A percentile compares a stretch with the other conserved stretches of the same genome.
These are phyloP conservation scores for Pseudocercospora musae DNA, from an alignment of 2,329 filamentous ascomycete species.

Conservation along the genomic window DNA sequence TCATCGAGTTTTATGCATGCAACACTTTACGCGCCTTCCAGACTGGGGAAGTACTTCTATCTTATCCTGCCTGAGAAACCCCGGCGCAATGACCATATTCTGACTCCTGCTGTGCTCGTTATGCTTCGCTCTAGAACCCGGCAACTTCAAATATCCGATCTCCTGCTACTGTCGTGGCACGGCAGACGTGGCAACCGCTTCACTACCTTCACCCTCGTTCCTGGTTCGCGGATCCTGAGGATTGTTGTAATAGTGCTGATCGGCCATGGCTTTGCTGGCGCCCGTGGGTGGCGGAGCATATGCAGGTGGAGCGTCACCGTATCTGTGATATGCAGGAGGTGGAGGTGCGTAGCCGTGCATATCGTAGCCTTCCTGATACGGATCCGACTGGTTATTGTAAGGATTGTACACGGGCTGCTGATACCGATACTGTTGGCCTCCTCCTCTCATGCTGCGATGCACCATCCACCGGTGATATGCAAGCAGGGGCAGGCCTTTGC, in stretches of 20 bases:
- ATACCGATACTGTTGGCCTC: slow-evolving; percentile 8
- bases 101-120: slow-evolving; percentile 5
- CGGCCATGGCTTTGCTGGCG: slow-evolving; percentile 34
- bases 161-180: slow-evolving; percentile 8
- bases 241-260: slow-evolving; percentile 29
- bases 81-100: slow-evolving; percentile 7
- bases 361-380: slow-evolving; percentile 22
- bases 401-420: slow-evolving; percentile 16
- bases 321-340: slow-evolving; percentile 36
- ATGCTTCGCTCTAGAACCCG: slow-evolving; percentile 1
- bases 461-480: slow-evolving; percentile 61
- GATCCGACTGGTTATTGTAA: slow-evolving; percentile 20
- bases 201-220: slow-evolving; percentile 20
- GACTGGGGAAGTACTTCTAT: slow-evolving; percentile 6
- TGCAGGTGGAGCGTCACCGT: slow-evolving; percentile 33
- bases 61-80: slow-evolving; percentile 6
- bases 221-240: slow-evolving; percentile 11
- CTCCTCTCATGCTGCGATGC: slow-evolving; percentile 16
- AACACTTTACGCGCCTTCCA: slow-evolving; percentile 9
- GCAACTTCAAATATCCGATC: background rate
- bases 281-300: slow-evolving; percentile 36
- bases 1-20: background rate
- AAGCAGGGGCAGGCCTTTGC: slow-evolving; percentile 62
- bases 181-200: slow-evolving; percentile 12
- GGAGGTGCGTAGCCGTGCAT: slow-evolving; percentile 31